These are phyloP conservation scores for Amanita exitialis DNA, from an alignment of 768 basidiomycete genomes.

Conservation along the genomic window DNA sequence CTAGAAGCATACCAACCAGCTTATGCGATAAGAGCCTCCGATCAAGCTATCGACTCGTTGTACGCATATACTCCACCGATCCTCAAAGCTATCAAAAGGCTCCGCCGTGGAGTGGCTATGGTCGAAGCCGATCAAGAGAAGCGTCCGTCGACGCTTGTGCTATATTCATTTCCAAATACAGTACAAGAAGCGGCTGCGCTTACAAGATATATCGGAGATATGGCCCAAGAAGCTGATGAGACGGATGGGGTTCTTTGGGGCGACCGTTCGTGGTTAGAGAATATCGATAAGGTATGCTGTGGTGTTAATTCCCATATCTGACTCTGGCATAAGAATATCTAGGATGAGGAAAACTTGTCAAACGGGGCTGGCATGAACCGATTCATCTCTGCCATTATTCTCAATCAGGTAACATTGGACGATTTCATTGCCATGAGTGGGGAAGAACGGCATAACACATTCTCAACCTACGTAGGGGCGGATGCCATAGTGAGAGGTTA, in stretches of 20 bases:
- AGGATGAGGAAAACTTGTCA: conserved; percentile 58
- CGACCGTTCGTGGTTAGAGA: conserved; percentile 53
- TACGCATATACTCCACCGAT: conserved; percentile 58
- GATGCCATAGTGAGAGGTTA: conserved; percentile 41
- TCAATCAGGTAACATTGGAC: conserved; percentile 43
- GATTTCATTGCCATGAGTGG: conserved; percentile 43
- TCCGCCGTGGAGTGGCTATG: conserved; percentile 53
- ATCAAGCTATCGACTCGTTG: conserved; percentile 11
- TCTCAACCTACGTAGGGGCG: conserved; percentile 36
- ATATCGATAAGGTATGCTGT: conserved; percentile 36
- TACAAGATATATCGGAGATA: conserved; percentile 48
- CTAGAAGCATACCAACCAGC: conserved; percentile 59
- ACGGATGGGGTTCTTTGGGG: conserved; percentile 44
- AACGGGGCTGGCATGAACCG: conserved; percentile 53
- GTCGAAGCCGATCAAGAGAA: conserved; percentile 51
- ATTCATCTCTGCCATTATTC: conserved; percentile 57
- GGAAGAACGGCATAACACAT: conserved; percentile 35
- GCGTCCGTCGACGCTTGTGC: conserved; percentile 28
- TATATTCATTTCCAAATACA: conserved; percentile 53
- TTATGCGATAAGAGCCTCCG: conserved; percentile 14
- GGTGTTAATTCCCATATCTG: not conserved
- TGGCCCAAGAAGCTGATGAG: conserved; percentile 34
- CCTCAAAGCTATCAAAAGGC: conserved; percentile 58
- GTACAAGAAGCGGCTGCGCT: conserved; percentile 48
- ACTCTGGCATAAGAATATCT: conserved; percentile 2